phyloP scores from a whole-genome alignment of 2,329 filamentous ascomycete species.

The Alternaria angustiovoidea region DNA sequence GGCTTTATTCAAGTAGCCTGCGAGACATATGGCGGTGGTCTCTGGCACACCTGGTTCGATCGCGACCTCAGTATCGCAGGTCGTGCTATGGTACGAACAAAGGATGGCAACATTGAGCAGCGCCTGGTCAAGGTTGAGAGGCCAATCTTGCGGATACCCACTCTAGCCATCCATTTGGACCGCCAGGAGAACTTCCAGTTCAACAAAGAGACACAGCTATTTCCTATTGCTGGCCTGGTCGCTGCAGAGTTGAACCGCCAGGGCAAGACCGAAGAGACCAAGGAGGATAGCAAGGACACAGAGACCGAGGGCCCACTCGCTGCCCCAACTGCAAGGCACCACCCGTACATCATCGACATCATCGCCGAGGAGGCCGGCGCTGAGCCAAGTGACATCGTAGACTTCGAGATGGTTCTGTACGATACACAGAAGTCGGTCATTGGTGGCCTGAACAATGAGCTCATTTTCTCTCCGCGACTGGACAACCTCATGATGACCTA shows the following conservation, averaged over 20 bases:
- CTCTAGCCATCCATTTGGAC: slow-evolving; percentile 92
- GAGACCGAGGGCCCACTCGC: slow-evolving; percentile 66
- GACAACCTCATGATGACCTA: slow-evolving; percentile 98
- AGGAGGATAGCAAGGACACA: slow-evolving; percentile 52
- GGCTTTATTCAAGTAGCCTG: slow-evolving; percentile 95
- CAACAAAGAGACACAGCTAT: slow-evolving; percentile 96
- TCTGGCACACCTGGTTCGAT: slow-evolving; percentile 99
- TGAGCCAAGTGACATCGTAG: slow-evolving; percentile 74
- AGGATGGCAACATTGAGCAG: slow-evolving; percentile 77
- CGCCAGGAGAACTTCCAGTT: slow-evolving; percentile 86
- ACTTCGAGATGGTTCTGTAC: slow-evolving; percentile 97
- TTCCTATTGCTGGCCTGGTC: slow-evolving; percentile 89
- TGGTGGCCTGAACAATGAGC: slow-evolving; percentile 89
- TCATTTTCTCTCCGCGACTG: slow-evolving; percentile 93
- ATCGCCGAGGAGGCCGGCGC: slow-evolving; percentile 82
- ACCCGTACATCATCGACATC: slow-evolving; percentile 84
- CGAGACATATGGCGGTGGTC: slow-evolving; percentile 94
- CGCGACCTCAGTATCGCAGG: slow-evolving; percentile 91
- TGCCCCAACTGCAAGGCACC: slow-evolving; percentile 81
- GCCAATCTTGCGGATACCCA: slow-evolving; percentile 90
- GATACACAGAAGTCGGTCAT: slow-evolving; percentile 92
- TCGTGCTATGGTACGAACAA: slow-evolving; percentile 79
- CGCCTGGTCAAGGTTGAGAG: slow-evolving; percentile 90
- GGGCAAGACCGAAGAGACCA: slow-evolving; percentile 61
- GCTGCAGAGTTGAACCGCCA: slow-evolving; percentile 87